Percentiles rank a stretch among this genome's conserved stretches.
phyloP scores from a whole-genome alignment of 495 filamentous ascomycete genomes.

The Hyaloscypha bicolor region DNA sequence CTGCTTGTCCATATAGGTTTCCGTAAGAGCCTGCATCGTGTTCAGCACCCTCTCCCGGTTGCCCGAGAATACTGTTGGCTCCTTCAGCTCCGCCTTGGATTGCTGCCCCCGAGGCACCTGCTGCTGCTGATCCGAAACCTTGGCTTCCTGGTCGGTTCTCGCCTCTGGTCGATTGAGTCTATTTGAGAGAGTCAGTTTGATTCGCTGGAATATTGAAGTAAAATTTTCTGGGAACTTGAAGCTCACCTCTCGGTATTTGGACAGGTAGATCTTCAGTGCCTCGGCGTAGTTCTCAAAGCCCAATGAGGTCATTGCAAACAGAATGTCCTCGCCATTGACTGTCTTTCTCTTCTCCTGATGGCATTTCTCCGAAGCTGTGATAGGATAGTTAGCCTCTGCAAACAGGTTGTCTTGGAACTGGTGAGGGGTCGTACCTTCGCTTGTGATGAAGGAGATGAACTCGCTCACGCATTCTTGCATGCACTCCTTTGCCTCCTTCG shows the following conservation, averaged over 20 bases:
- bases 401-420: slow-evolving; percentile 20
- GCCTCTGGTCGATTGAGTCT: slow-evolving; percentile 77
- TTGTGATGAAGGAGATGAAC: slow-evolving; percentile 99
- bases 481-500: slow-evolving; percentile 98
- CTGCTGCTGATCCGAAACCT: slow-evolving; percentile 52
- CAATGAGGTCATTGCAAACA: slow-evolving; percentile 98
- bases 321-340: slow-evolving; percentile 96
- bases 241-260: slow-evolving; percentile 96
- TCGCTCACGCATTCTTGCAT: slow-evolving; percentile 99
- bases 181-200: slow-evolving; percentile 27
- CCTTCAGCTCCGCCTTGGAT: slow-evolving; percentile 59
- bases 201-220: slow-evolving; percentile 12
- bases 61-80: slow-evolving; percentile 55
- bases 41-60: slow-evolving; percentile 61
- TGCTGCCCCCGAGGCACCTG: slow-evolving; percentile 49
- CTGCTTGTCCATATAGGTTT: slow-evolving; percentile 63
- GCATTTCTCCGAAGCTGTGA: slow-evolving; percentile 93
- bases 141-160: slow-evolving; percentile 73
- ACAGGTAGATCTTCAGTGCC: slow-evolving; percentile 95
- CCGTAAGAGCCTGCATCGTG: slow-evolving; percentile 59
- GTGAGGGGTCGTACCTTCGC: slow-evolving; percentile 70
- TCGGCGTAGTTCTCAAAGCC: slow-evolving; percentile 99
- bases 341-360: slow-evolving; percentile 99
- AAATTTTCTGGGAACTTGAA: slow-evolving; percentile 19
- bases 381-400: slow-evolving; percentile 15